phyloP scores from a whole-genome alignment of 805 yeast genomes.

The Brettanomyces sp. region DNA sequence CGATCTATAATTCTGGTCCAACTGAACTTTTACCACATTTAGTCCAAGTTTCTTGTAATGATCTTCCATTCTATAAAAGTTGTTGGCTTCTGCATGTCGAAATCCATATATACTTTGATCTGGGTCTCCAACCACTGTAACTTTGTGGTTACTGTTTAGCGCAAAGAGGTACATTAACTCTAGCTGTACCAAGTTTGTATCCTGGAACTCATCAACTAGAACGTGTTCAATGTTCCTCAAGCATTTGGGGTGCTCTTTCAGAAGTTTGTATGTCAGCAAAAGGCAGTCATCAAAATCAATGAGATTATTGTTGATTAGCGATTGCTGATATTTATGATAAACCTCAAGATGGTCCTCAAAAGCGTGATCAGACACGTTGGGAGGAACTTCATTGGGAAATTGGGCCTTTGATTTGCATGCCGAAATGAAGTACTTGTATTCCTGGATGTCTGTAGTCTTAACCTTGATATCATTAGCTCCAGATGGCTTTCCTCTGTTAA shows the following conservation, averaged over 20 bases:
- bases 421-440: slow-evolving; percentile 39
- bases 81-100: slow-evolving; percentile 65
- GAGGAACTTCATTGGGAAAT: slow-evolving; percentile 28
- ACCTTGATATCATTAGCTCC: slow-evolving; percentile 5
- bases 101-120: slow-evolving; percentile 92
- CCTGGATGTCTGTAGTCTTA: slow-evolving; percentile 31
- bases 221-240: slow-evolving; percentile 53
- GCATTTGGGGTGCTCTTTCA: slow-evolving; percentile 34
- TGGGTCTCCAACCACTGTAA: slow-evolving; percentile 93
- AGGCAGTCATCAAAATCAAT: slow-evolving; percentile 84
- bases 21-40: slow-evolving; percentile 24
- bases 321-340: slow-evolving; percentile 45
- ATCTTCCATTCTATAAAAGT: slow-evolving; percentile 48
- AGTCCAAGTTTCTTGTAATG: slow-evolving; percentile 18
- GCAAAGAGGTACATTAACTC: slow-evolving; percentile 52
- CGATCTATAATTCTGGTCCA: slow-evolving; percentile 76
- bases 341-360: slow-evolving; percentile 29
- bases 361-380: slow-evolving; percentile 13
- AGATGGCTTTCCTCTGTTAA: slow-evolving; percentile 5
- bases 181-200: slow-evolving; percentile 73
- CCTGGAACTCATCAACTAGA: slow-evolving; percentile 91
- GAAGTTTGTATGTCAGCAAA: slow-evolving; percentile 40
- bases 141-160: slow-evolving; percentile 35
- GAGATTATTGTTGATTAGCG: slow-evolving; percentile 31
- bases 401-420: slow-evolving; percentile 46